These are phyloP conservation scores for Cyphellophora europaea DNA, from an alignment of 2,329 filamentous ascomycete genomes.

Conservation along the genomic window DNA sequence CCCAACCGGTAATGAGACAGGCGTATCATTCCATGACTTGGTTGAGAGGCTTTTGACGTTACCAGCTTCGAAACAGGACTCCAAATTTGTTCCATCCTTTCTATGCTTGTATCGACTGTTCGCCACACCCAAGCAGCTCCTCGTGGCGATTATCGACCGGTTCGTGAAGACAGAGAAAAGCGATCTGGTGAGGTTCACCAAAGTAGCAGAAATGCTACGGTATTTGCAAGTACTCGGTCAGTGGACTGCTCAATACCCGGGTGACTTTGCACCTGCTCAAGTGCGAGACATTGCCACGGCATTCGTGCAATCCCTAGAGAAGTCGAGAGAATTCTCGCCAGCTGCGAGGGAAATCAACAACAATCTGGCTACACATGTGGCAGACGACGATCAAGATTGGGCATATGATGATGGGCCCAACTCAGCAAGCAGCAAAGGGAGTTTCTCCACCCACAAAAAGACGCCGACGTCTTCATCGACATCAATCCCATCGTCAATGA, in stretches of 20 bases:
- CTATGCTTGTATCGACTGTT: slow-evolving; percentile 92
- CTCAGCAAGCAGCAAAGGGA: slow-evolving; percentile 5
- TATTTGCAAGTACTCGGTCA: slow-evolving; percentile 76
- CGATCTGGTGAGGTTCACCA: slow-evolving; percentile 63
- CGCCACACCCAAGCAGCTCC: slow-evolving; percentile 67
- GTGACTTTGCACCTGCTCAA: slow-evolving; percentile 74
- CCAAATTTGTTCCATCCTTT: slow-evolving; percentile 81
- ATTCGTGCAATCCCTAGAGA: slow-evolving; percentile 66
- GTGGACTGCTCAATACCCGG: slow-evolving; percentile 85
- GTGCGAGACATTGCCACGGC: slow-evolving; percentile 64
- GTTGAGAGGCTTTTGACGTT: slow-evolving; percentile 79
- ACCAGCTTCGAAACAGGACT: slow-evolving; percentile 76
- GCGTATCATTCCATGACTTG: slow-evolving; percentile 51
- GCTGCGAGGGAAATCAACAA: slow-evolving; percentile 72
- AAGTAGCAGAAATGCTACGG: slow-evolving; percentile 71
- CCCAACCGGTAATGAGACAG: slow-evolving; percentile 25
- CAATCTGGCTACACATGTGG: slow-evolving; percentile 64
- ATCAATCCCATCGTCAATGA: slow-evolving; percentile 2
- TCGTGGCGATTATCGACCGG: slow-evolving; percentile 56
- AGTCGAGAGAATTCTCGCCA: slow-evolving; percentile 71
- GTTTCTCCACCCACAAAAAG: slow-evolving; percentile 6
- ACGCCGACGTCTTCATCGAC: slow-evolving; percentile 7
- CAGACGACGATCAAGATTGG: slow-evolving; percentile 92
- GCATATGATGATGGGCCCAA: slow-evolving; percentile 61
- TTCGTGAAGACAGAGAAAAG: slow-evolving; percentile 67